Base-by-base conservation (phyloP, 352 stramenopile genomes). In the Globisporangium spinosum region DNA sequence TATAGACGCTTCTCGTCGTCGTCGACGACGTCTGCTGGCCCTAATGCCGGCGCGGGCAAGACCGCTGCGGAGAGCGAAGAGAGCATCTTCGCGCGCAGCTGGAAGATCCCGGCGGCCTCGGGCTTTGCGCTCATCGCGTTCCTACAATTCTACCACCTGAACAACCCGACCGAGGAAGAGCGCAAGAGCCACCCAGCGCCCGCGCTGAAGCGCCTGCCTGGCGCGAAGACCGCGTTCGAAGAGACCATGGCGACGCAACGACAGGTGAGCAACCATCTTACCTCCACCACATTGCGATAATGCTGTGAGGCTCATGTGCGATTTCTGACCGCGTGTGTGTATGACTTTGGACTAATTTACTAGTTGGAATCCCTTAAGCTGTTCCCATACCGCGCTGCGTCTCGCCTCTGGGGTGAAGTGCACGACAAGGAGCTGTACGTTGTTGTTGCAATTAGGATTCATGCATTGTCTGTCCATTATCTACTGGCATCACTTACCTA, bases 361-460 rank as follows among this genome's bases (percentile, higher is more conserved):
- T 22, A 75, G 71, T 67, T 94, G 63, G 75, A 89, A 70, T 89
- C 82, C 53, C 66, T 96, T 40, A 91, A 93, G 59, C 63, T 93
- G 29, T 74, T 93, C 34, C 85, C 88, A 65, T 94, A 96, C 76
- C 83, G 88, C 55, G 82, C 82, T 20, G 79, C 80, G 2, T 94
- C 85, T 27, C 82, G 87, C 27, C 75, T 93, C 10, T 96, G 88
- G 88, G 88, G 88, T 56, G 4, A 79, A 68, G 76, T 94, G 54
- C 78, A 93, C 73, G 76, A 91, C 73, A 93, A 92, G 64, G 77
- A 94, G 34, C 70, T 96, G 85, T 94, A 80, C 65, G 86, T 76
- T 51, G 43, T 23, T 23, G 43, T 2, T 12, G 43, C 7, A 51
- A 10, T 23, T 45, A 45, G 12, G 40, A 49, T 49, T 5, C 35